Base-by-base conservation (phyloP, 1,139 yeast species). In the Saccharomyces hybrid region DNA sequence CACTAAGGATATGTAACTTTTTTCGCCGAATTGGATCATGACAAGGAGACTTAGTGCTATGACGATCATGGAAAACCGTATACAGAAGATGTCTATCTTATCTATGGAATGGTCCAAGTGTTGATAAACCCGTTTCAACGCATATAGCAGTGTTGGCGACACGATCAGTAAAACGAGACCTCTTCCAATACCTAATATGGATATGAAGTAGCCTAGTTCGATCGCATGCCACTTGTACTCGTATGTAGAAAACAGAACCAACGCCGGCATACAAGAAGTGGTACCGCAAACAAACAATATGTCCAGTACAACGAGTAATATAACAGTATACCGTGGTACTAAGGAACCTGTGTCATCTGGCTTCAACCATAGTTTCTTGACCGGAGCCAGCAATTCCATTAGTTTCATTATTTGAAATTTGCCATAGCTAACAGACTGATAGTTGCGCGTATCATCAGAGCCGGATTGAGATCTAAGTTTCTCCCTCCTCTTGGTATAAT, bases 221-320 rank as follows among this genome's bases (percentile, higher is more conserved):
- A 72, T 76, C n/a, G 87, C 76, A 1, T 72, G 71, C 88, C 93
- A 84, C 26, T 75, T 62, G 67, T 82, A 86, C 47, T 64, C 67
- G 64, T 76, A 81, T 38, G 84, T 79, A 0, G 85, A 79, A 62
- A 81, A 86, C 34, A 88, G 71, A 1, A 84, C 67, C 21, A 79
- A 58, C 0, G 84, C 70, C 24, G 79, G 78, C 6, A 77, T 78
- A 38, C 69, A 55, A 1, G 76, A 73, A n/a, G 70, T 60, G 2
- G 70, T 63, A 2, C 65, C 61, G 7, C 65, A 55, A 21, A 73
- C 64, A 47, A 78, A 55, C 12, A 78, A 53, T 11, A 82, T 70
- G 56, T 83, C 86, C 51, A 78, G 69, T 1, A 69, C 42, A 0
- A 84, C 72, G 29, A 87, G 68, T 1, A 78, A 59, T 0, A 79